phyloP scores from a whole-genome alignment of 2,329 filamentous ascomycete genomes.

The Aspergillus sojae region DNA sequence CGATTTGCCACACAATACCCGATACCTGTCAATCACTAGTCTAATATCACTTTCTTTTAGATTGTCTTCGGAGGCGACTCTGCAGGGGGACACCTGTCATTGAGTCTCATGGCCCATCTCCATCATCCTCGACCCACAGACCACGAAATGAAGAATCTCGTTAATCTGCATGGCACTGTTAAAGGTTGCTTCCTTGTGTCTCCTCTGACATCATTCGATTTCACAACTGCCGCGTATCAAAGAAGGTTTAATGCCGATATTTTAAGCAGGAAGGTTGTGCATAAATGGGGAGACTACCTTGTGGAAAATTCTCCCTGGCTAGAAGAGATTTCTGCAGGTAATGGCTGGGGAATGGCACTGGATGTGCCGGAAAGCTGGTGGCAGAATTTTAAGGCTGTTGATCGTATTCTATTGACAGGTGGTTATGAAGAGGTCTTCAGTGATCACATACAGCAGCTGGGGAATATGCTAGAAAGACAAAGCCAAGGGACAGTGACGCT shows the following conservation, averaged over 20 bases:
- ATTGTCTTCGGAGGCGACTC: constrained; percentile 29
- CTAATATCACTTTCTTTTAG: constrained; percentile 6
- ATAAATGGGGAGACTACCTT: constrained; percentile 20
- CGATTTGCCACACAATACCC: no score
- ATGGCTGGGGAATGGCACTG: constrained; percentile 28
- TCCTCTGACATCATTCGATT: constrained; percentile 18
- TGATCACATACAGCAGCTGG: constrained; percentile 22
- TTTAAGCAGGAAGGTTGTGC: constrained; percentile 17
- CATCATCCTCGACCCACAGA: background rate
- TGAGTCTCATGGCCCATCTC: constrained; percentile 17
- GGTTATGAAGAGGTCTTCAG: constrained; percentile 26
- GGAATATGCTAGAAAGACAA: constrained; percentile 8
- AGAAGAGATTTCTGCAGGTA: constrained; percentile 18
- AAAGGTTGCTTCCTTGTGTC: constrained; percentile 15
- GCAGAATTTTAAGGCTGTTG: constrained; percentile 14
- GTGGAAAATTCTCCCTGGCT: constrained; percentile 22
- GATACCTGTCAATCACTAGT: no score
- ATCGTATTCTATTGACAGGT: constrained; percentile 21
- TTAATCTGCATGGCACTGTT: no score
- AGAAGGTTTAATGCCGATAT: constrained; percentile 15
- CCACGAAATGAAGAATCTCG: no score
- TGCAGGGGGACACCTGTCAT: constrained; percentile 25
- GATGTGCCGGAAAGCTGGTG: constrained; percentile 27
- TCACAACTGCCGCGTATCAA: constrained; percentile 18
- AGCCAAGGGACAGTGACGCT: constrained; percentile 8